Evolutionary conservation across 192 early-diverging fungal genomes (phyloP), one percentile per base, ranked within the genome.

Genomic region (Coemansia furcata): DNA sequence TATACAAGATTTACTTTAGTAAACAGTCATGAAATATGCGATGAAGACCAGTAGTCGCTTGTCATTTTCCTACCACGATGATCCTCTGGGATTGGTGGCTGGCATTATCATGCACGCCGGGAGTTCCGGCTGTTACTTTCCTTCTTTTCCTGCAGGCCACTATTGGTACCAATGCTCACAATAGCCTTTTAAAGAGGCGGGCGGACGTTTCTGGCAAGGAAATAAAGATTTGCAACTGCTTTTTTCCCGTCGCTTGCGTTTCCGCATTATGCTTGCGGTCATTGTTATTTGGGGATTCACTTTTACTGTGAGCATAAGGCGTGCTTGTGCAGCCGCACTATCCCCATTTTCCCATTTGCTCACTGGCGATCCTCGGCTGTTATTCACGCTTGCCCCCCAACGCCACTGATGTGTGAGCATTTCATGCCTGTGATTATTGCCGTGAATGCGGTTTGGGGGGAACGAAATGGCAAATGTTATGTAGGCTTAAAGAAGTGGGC

Each of bases 371-470:
- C 50, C 11, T 52, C 50, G 50, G 50, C 50, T 52, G 50, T 52
- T 52, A 52, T 52, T 52, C 50, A 52, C 50, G 26, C 26, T 52
- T 52, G 50, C 26, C 50, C 50, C 49, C 50, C 17, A 52, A 52
- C 50, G 11, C 50, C 50, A 52, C 50, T 46, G 62, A 30, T 55
- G 39, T 70, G 68, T 70, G 68, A 60, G 68, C 61, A 70, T 70
- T 70, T 44, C 67, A 68, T 42, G 35, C 40, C 30, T 42, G 29
- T 40, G 52, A 23, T 19, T 23, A 54, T 43, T 58, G 59, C 67
- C 52, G 67, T 52, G 50, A 52, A 30, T 26, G 50, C 12, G 50
- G 50, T 52, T 52, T 52, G 50, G 50, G 50, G 50, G 50, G 55
- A 67, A 49, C 29, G 59, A 39, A 17, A 43, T 38, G 29, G 46